Conservation (phyloP, 495 filamentous ascomycete species). For the Neurospora intermedia region DNA sequence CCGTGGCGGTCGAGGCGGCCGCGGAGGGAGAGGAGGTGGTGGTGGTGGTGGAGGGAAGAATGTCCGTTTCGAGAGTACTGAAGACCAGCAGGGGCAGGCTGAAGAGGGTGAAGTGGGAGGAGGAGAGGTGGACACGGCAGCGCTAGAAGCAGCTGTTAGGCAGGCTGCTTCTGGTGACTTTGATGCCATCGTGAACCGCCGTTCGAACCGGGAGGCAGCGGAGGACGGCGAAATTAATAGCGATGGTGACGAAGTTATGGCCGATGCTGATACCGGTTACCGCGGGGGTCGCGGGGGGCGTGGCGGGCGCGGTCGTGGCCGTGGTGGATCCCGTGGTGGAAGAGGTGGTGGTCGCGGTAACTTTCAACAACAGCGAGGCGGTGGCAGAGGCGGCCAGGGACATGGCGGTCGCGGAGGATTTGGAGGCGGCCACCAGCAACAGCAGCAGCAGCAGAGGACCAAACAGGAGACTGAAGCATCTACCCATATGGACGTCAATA, state of each 20-base stretch:
- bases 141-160: background rate
- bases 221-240: conserved; percentile 20
- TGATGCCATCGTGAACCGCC: background rate
- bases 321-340: background rate
- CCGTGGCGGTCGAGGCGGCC: conserved; percentile 1
- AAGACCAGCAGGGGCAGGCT: background rate
- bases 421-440: background rate
- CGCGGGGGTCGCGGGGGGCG: background rate
- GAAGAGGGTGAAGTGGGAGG: conserved; percentile 6
- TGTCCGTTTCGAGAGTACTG: background rate
- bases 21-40: background rate
- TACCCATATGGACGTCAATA: background rate
- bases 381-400: background rate
- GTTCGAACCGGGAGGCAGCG: background rate
- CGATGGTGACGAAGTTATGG: conserved; percentile 9
- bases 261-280: background rate
- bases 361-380: background rate
- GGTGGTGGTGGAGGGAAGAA: conserved; percentile 5
- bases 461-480: background rate
- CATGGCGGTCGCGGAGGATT: background rate
- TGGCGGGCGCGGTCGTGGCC: background rate
- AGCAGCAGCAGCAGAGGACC: background rate
- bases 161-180: background rate
- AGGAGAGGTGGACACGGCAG: conserved; percentile 12
- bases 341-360: background rate